Percentiles rank a stretch among this genome's conserved stretches.
Conservation (phyloP, 768 basidiomycete species). For the Udeniomyces megalosporus region DNA sequence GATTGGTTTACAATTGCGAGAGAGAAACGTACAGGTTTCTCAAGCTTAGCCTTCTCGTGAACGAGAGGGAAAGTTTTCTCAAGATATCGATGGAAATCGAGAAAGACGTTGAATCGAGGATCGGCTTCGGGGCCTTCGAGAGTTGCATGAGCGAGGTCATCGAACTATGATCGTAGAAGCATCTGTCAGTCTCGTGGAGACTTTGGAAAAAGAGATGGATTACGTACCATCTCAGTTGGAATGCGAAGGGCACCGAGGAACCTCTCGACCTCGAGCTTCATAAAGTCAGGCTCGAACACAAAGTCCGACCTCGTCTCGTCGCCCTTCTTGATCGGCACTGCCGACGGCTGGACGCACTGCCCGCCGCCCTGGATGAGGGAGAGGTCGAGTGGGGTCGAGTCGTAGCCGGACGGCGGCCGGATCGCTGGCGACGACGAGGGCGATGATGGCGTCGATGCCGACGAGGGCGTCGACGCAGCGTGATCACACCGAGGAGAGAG, state of each 20-base stretch:
- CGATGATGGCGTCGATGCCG: not conserved
- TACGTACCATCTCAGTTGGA: constrained; percentile 4
- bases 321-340: not conserved
- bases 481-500: too few species aligned
- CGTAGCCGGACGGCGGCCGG: too few species aligned
- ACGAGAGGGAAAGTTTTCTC: constrained; percentile 44
- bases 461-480: too few species aligned
- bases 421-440: too few species aligned
- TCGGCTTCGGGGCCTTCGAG: constrained; percentile 2
- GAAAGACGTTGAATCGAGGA: not conserved
- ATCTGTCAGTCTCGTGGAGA: too few species aligned
- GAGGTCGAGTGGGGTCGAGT: too few species aligned
- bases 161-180: too few species aligned
- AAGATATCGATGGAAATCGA: constrained; percentile 30
- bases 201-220: too few species aligned
- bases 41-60: constrained; percentile 44
- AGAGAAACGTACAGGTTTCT: constrained; percentile 59
- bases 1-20: too few species aligned
- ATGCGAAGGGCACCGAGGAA: constrained; percentile 14
- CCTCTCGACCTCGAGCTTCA: constrained; percentile 9
- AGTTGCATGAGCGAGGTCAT: constrained; percentile 1
- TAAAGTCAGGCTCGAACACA: constrained; percentile 1
- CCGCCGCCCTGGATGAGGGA: not conserved
- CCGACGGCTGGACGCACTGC: not conserved
- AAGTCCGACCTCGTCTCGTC: not conserved